Evolutionary conservation across 257 asterid species (phyloP).

Genomic region (Galeopsis tetrahit): DNA sequence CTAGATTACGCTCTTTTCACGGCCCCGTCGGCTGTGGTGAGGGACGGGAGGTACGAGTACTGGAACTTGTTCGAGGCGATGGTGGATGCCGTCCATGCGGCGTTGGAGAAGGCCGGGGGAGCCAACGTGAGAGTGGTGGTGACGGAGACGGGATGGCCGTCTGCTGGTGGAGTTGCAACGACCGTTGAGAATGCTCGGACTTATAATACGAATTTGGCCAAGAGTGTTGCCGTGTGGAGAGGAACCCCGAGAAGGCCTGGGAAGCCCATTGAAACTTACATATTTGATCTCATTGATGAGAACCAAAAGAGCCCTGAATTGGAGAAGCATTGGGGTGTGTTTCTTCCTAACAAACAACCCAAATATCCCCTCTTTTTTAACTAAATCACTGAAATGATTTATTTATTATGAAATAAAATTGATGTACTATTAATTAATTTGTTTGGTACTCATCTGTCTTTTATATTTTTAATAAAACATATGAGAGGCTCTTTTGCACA

Average conservation of each 20-base stretch:
- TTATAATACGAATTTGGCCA: slow-evolving; percentile 40
- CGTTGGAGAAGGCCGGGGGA: slow-evolving; percentile 46
- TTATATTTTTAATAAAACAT: too few relatives aligned
- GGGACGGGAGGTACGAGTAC: slow-evolving; percentile 33
- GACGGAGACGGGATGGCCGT: slow-evolving; percentile 59
- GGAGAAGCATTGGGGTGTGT: slow-evolving; percentile 50
- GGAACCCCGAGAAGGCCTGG: slow-evolving; percentile 41
- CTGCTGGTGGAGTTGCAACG: slow-evolving; percentile 48
- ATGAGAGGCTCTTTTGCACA: too few relatives aligned
- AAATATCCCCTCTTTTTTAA: slow-evolving; percentile 36
- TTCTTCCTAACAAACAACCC: slow-evolving; percentile 37
- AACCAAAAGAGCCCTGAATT: slow-evolving; percentile 39
- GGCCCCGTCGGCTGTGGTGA: slow-evolving; percentile 12
- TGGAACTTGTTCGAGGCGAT: slow-evolving; percentile 47
- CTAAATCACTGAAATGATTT: too few relatives aligned
- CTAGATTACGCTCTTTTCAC: slow-evolving; percentile 42
- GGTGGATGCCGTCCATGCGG: slow-evolving; percentile 42
- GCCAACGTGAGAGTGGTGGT: slow-evolving; percentile 39
- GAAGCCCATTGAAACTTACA: slow-evolving; percentile 37
- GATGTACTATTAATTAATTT: too few relatives aligned
- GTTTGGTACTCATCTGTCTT: too few relatives aligned
- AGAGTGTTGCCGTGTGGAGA: slow-evolving; percentile 15
- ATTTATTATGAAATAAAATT: too few relatives aligned
- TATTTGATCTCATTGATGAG: slow-evolving; percentile 47
- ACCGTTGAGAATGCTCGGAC: slow-evolving; percentile 39